Base-by-base conservation (phyloP, 2,329 filamentous ascomycete species). In the Phaeosphaeriaceae sp. region DNA sequence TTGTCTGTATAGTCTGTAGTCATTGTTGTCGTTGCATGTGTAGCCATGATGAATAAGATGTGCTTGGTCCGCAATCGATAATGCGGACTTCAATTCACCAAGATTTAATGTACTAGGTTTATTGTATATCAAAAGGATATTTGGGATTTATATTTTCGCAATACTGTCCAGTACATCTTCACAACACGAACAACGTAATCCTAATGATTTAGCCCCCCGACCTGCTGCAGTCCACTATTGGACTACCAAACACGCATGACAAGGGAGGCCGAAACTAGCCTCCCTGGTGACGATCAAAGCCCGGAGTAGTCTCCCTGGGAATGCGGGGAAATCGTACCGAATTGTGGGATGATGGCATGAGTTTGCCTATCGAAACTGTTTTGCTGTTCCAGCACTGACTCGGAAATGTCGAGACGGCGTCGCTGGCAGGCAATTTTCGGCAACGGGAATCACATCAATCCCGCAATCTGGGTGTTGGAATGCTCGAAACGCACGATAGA, bases 281-380 rank as follows among this genome's bases (percentile, higher is more conserved):
- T 41, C 52, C 52, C 47, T 44, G n/a, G 21, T 34, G 30, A 46
- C 51, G 48, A 17, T 44, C 44, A 50, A 40, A 54, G 54, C 59
- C 60, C 41, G 64, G 62, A 60, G 61, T 65, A 60, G 53, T 16
- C 17, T 32, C 15, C 26, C 42, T 56, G 47, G 44, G 23, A 54
- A 46, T 67, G 66, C 63, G 66, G 66, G 63, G 64, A 63, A 63
- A 32, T n/a, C 20, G 30, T 44, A 36, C 41, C 35, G 39, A 40
- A 16, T 33, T 30, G 43, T 43, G 37, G 8, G 13, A 46, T 42
- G 16, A 36, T 29, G 47, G 51, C 46, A 54, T 54, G 45, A 45
- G 38, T 48, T 28, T 26, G 20, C 35, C 39, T 20, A 30, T 39
- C 23, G 23, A 40, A 15, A 17, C n/a, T 23, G 23, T n/a, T 38